Base-by-base conservation (phyloP, 1,139 yeast species). In the Yamadazyma friedrichii region DNA sequence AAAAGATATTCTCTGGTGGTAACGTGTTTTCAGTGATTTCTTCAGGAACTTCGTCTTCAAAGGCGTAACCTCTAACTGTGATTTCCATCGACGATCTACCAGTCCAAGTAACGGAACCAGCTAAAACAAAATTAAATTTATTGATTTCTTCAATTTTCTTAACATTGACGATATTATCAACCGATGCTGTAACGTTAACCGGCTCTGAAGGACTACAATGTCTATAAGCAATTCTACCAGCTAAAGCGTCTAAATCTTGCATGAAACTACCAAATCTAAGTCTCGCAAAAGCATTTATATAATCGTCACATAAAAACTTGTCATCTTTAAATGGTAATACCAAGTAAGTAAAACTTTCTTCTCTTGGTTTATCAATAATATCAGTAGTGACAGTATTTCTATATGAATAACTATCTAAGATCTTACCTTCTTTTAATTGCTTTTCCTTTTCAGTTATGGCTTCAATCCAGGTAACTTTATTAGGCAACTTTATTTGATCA, bases 11-110 rank as follows among this genome's bases (percentile, higher is more conserved):
- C n/a, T 65, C 69, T 12, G 56, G 58, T 11, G 75, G 72, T 42
- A 73, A 62, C 29, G 78, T 75, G 44, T 77, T 79, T 42, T 77
- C 71, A 35, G 70, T 69, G 41, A 68, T 59, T 11, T 47, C 45
- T 9, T 62, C 59, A 1, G 80, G 74, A 6, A 77, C 47, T 2
- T 67, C 64, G 29, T 73, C 77, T 41, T 78, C 81, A 47, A 82
- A 82, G 2, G 94, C 83, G 48, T 86, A 85, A 2, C 96, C 97
- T 57, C 82, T 84, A 52, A 91, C 94, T 39, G 91, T 78, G 56
- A 91, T 89, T 65, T 91, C 97, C 97, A 91, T 91, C 1, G 96
- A 88, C 1, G 95, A 86, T 46, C 87, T 72, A 42, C 98, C 98
- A 0, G 96, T 88, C 89, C 96, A 91, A 11, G 95, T 84, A 31